A percentile compares a stretch with the other conserved stretches of the same genome.
phyloP scores from a whole-genome alignment of 2,329 filamentous ascomycete genomes.

The Fusarium sp. region DNA sequence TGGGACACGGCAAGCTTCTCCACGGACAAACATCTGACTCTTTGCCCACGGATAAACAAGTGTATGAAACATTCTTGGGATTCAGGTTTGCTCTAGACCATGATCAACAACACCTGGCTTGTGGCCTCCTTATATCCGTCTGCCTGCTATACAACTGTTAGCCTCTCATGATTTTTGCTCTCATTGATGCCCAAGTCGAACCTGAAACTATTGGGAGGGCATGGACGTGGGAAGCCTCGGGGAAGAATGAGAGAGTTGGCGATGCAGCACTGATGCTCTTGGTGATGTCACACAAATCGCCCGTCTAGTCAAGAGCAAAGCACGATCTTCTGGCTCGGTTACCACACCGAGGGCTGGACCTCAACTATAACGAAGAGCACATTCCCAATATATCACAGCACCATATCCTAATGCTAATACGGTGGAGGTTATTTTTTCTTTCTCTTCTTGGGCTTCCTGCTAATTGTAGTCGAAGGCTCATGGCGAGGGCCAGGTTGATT shows the following conservation, averaged over 20 bases:
- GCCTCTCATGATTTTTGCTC: not conserved
- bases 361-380: no score
- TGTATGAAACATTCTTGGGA: not conserved
- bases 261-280: not conserved
- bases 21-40: not conserved
- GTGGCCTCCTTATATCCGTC: not conserved
- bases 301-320: not conserved
- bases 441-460: no score
- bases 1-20: no score
- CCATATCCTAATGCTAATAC: no score
- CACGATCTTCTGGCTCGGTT: no score
- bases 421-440: no score
- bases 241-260: not conserved
- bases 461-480: no score
- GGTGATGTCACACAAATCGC: not conserved
- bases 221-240: not conserved
- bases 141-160: not conserved
- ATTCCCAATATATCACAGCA: no score
- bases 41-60: not conserved
- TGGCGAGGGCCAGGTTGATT: no score
- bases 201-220: not conserved
- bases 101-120: not conserved
- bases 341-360: no score
- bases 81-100: not conserved
- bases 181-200: not conserved